Base-by-base conservation (phyloP, 1,284 basidiomycete species). In the Mycosarcoma mackinlayi region DNA sequence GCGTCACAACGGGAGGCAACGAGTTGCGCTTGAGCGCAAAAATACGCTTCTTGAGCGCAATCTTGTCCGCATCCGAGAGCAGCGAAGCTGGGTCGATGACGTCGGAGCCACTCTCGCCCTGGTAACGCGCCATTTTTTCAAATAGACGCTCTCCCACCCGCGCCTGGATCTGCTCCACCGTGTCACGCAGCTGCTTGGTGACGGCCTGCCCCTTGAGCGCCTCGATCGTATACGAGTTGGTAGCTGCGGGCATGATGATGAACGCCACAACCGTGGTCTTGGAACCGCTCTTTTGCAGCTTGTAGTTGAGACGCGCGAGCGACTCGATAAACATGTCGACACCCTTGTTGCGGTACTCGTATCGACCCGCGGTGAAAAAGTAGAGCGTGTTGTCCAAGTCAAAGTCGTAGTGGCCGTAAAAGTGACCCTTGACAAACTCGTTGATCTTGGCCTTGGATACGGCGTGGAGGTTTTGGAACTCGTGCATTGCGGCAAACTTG, bases 261-360 rank as follows among this genome's bases (percentile, higher is more conserved):
- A 98, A 98, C 0, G 95, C 95, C 24, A 98, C 92, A 41, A 98
- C 90, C 11, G 95, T 97, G 46, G 86, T 87, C 81, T 89, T 90
- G 27, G 90, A 90, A 8, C 88, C 89, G 42, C 89, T 86, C 83
- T 92, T 89, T 84, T 96, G 90, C 37, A 98, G 87, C 27, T 89
- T 90, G 83, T 91, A 89, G 84, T 98, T 98, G 64, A 76, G 71
- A 41, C 80, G 74, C 27, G 95, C 94, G 56, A 98, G 88, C 25
- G 91, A 89, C 85, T 98, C 95, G 79, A 98, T 94, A 84, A 97
- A 98, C 94, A 98, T 96, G 84, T 98, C 95, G 39, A 97, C 93
- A 75, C 95, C 95, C 86, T 98, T 98, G 87, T 98, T 98, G 42
- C 95, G 88, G 84, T 96, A 98, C 84, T 98, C 95, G 84, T 98